phyloP scores from a whole-genome alignment of 2,329 filamentous ascomycete species.

The Aspergillus aculeatus region DNA sequence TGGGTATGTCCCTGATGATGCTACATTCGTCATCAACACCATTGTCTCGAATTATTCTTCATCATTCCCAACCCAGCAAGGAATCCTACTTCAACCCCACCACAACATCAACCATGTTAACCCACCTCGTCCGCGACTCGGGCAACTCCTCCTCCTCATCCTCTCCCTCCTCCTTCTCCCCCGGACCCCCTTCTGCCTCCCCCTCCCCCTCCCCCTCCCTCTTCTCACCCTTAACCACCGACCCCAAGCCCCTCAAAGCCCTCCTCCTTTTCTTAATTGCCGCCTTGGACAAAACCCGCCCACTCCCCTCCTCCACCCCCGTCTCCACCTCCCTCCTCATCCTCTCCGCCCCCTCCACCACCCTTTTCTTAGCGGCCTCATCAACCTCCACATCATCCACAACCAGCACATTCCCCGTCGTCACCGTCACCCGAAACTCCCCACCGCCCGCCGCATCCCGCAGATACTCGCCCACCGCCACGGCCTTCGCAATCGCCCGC shows the following conservation, averaged over 20 bases:
- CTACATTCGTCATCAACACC: too few species aligned
- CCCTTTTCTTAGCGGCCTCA: slow-evolving; percentile 25
- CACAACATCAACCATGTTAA: slow-evolving; percentile 49
- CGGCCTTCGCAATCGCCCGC: slow-evolving; percentile 57
- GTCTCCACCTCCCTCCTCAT: slow-evolving; percentile 16
- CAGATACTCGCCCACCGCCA: slow-evolving; percentile 58
- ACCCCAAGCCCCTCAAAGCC: background rate
- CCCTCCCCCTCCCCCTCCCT: slow-evolving; percentile 12
- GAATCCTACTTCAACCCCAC: slow-evolving; percentile 40
- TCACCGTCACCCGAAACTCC: slow-evolving; percentile 52
- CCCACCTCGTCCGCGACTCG: slow-evolving; percentile 47
- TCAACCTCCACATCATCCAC: slow-evolving; percentile 60
- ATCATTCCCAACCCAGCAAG: background rate
- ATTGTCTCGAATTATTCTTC: too few species aligned
- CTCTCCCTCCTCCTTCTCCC: slow-evolving; percentile 5
- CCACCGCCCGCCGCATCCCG: slow-evolving; percentile 44
- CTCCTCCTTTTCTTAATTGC: background rate
- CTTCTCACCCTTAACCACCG: slow-evolving; percentile 2
- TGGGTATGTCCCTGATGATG: too few species aligned
- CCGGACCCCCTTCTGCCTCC: slow-evolving; percentile 19
- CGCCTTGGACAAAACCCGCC: background rate
- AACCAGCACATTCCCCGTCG: slow-evolving; percentile 56
- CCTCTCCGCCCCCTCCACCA: slow-evolving; percentile 26
- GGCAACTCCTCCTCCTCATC: slow-evolving; percentile 35
- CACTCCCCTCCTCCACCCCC: slow-evolving; percentile 1